A percentile compares a stretch with the other conserved stretches of the same genome.
These are phyloP conservation scores for Metschnikowia noctiluminum DNA, from an alignment of 805 yeast species.

Conservation along the genomic window DNA sequence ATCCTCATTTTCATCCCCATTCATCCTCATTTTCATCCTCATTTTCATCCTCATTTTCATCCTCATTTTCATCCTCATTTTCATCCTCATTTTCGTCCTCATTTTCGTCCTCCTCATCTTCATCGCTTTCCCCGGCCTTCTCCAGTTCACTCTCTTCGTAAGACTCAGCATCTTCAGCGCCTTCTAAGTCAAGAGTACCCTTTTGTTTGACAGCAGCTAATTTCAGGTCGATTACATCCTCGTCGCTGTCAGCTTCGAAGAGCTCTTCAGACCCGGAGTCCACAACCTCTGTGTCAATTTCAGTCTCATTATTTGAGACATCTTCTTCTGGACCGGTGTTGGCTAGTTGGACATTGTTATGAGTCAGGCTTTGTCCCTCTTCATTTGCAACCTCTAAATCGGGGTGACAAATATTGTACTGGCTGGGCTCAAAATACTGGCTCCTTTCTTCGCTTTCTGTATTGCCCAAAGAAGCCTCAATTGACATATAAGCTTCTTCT, in stretches of 20 bases:
- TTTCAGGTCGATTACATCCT: constrained; percentile 1
- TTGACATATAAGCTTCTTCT: constrained; percentile 49
- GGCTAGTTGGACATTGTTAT: constrained; percentile 12
- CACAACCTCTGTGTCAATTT: constrained; percentile 2
- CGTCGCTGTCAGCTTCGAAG: constrained; percentile 6
- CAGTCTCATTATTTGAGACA: constrained; percentile 1
- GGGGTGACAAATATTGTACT: constrained; percentile 14
- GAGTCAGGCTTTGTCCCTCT: not conserved
- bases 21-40: constrained; percentile 19
- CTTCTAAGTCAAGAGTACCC: constrained; percentile 15
- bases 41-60: constrained; percentile 12
- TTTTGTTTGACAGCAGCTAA: constrained; percentile 10
- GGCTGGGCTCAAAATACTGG: not conserved
- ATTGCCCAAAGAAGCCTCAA: constrained; percentile 22
- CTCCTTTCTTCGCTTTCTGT: constrained; percentile 3
- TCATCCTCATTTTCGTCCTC: constrained; percentile 16
- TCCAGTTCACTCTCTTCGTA: constrained; percentile 18
- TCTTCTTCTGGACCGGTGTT: not conserved
- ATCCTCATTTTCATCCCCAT: constrained; percentile 16
- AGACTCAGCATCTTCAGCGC: constrained; percentile 14
- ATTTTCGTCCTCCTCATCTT: constrained; percentile 17
- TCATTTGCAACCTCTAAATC: constrained; percentile 12
- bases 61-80: constrained; percentile 18
- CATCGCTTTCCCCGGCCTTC: constrained; percentile 23
- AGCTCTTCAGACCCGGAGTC: constrained; percentile 11